phyloP scores from a whole-genome alignment of 495 filamentous ascomycete species.

The Cercophora samala region DNA sequence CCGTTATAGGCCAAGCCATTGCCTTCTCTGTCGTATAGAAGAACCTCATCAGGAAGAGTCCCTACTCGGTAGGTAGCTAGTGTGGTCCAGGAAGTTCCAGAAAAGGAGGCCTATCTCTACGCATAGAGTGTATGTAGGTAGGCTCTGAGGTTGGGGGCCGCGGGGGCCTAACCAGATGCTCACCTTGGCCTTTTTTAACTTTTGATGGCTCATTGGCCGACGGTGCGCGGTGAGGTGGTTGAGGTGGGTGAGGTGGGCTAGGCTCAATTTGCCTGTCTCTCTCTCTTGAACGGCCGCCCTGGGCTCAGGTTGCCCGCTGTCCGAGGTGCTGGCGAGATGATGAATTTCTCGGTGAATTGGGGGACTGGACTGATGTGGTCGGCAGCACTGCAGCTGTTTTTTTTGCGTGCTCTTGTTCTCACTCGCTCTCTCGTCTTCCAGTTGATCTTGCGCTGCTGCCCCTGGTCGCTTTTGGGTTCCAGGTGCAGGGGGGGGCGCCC shows the following conservation, averaged over 20 bases:
- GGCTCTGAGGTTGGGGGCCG: not conserved
- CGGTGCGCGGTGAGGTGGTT: not conserved
- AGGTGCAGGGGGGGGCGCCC: slow-evolving; percentile 13
- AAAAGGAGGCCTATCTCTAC: not conserved
- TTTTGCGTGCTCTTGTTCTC: not conserved
- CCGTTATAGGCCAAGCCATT: not conserved
- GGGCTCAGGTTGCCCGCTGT: not conserved
- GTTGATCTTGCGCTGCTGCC: slow-evolving; percentile 2
- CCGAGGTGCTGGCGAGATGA: not conserved
- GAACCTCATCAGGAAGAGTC: not conserved
- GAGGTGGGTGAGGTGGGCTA: not conserved
- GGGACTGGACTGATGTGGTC: not conserved
- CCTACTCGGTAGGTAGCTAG: not conserved
- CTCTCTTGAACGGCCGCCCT: not conserved
- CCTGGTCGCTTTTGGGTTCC: slow-evolving; percentile 15
- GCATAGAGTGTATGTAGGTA: not conserved
- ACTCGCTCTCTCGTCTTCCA: not conserved
- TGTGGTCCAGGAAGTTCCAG: no score
- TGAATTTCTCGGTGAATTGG: not conserved
- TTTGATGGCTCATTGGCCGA: not conserved
- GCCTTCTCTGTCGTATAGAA: not conserved
- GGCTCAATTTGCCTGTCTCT: not conserved
- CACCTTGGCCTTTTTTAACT: not conserved
- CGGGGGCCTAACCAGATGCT: not conserved
- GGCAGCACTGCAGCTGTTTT: not conserved